Evolutionary conservation across 192 early-diverging fungal genomes (phyloP).

Genomic region (Pecoramyces ruminantium): DNA sequence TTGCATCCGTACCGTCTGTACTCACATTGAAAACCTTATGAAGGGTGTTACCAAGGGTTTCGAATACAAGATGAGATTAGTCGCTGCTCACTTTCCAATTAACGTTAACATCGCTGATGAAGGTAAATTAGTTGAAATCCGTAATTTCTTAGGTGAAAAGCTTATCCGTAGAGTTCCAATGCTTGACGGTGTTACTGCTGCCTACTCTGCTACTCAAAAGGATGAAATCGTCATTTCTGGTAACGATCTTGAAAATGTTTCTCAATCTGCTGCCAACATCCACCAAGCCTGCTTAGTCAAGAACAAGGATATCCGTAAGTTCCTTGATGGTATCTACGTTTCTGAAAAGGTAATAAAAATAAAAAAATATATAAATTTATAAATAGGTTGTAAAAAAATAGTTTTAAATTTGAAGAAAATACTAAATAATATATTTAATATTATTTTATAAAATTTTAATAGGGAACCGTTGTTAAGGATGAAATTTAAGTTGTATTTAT

Average conservation of each 20-base stretch:
- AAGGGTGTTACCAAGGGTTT: constrained; percentile 94
- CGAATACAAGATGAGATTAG: constrained; percentile 98
- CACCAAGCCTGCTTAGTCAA: constrained; percentile 83
- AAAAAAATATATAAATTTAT: too few species aligned
- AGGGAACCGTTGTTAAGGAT: constrained; percentile 40
- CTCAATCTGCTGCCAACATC: constrained; percentile 89
- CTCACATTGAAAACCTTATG: constrained; percentile 94
- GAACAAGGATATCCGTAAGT: constrained; percentile 99
- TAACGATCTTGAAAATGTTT: constrained; percentile 87
- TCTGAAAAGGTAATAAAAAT: constrained; percentile 66
- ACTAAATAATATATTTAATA: background rate
- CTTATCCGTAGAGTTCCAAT: constrained; percentile 67
- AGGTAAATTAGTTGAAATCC: constrained; percentile 73
- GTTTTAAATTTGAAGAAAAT: too few species aligned
- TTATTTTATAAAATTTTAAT: background rate
- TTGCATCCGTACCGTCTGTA: constrained; percentile 88
- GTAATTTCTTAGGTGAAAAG: constrained; percentile 98
- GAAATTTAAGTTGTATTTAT: constrained; percentile 4
- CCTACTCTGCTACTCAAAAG: constrained; percentile 67
- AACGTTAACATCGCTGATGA: constrained; percentile 72
- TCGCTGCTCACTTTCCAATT: constrained; percentile 99
- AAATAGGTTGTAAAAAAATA: too few species aligned
- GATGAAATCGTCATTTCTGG: constrained; percentile 87
- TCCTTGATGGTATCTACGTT: constrained; percentile 95
- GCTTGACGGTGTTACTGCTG: constrained; percentile 67